phyloP scores from a whole-genome alignment of 495 filamentous ascomycete species.

The Lasiosphaeriaceae sp. region DNA sequence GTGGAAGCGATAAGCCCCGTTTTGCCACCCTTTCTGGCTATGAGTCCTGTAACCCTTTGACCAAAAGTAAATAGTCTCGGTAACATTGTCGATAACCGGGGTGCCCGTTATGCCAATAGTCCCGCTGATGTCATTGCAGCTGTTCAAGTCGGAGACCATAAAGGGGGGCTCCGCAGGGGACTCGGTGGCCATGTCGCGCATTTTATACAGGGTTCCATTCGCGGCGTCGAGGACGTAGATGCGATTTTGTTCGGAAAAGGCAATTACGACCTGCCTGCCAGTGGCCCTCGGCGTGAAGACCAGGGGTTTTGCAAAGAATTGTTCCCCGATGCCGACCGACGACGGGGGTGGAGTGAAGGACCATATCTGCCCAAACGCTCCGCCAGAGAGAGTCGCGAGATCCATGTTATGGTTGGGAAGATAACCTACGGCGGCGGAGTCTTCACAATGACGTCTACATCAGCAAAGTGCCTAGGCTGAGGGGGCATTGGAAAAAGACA shows the following conservation, averaged over 20 bases:
- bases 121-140: constrained; percentile 15
- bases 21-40: constrained; percentile 27
- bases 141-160: constrained; percentile 12
- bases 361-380: constrained; percentile 15
- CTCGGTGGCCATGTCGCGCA: constrained; percentile 6
- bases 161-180: constrained; percentile 19
- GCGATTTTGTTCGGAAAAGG: constrained; percentile 27
- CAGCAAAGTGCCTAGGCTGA: not conserved
- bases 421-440: constrained; percentile 12
- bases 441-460: constrained; percentile 2
- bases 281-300: constrained; percentile 24
- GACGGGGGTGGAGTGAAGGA: constrained; percentile 12
- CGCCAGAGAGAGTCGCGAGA: constrained; percentile 7
- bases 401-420: constrained; percentile 17
- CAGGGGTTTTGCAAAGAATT: constrained; percentile 27
- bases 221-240: constrained; percentile 30
- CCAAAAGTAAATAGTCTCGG: constrained; percentile 38
- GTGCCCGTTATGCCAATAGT: constrained; percentile 37
- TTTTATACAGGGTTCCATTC: constrained; percentile 21
- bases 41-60: constrained; percentile 36
- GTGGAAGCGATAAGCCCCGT: constrained; percentile 29
- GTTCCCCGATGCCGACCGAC: constrained; percentile 4
- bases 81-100: constrained; percentile 31
- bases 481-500: not conserved
- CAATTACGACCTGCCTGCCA: constrained; percentile 26